Evolutionary conservation across 2,329 filamentous ascomycete species (phyloP), one percentile per base, ranked within the genome.

Genomic region (Aspergillus fumigatiaffinis): DNA sequence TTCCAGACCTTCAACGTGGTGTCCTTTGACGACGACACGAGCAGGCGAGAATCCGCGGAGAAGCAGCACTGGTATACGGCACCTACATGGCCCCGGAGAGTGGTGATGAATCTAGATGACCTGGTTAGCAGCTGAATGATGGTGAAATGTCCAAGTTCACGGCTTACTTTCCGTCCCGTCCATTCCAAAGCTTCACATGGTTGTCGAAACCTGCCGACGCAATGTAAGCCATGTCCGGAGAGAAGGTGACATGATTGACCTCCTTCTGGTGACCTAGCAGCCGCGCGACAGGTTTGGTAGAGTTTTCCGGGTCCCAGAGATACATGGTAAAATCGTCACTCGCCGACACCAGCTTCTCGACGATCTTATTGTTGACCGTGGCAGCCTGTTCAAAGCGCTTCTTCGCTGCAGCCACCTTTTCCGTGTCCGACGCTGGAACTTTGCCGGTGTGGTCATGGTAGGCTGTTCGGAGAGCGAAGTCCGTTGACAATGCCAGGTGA

Each of bases 251-350:
- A 71, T 97, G 90, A 73, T 97, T 97, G 65, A 97, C 92, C 70
- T 93, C 90, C 77, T 97, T 97, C 73, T 97, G 91, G 69, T 99
- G 94, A 2, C 94, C 94, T n/a, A 91, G 77, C 76, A 97, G 84
- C 35, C 92, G 83, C n/a, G 90, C 89, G 3, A 97, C 80, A 0
- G 93, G 92, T 73, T 97, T 97, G 7, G 82, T 90, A 3, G 88
- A 87, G 47, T 80, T 82, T 9, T 87, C 81, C 0, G 92, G 92
- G 59, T 95, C 90, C 93, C 93, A 99, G 7, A 99, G 82, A 71
- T 92, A 96, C 84, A 99, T 93, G 5, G 92, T 96, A 73, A 92
- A 96, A 73, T 99, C 94, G 70, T 97, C 94, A 63, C 89, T 93
- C 2, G 93, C 94, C 8, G 92, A 95, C 2, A 96, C 90, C 3